Evolutionary conservation across 371 early-diverging fungal species (phyloP), one percentile per base, ranked within the genome.

Genomic region (Apophysomyces elegans): DNA sequence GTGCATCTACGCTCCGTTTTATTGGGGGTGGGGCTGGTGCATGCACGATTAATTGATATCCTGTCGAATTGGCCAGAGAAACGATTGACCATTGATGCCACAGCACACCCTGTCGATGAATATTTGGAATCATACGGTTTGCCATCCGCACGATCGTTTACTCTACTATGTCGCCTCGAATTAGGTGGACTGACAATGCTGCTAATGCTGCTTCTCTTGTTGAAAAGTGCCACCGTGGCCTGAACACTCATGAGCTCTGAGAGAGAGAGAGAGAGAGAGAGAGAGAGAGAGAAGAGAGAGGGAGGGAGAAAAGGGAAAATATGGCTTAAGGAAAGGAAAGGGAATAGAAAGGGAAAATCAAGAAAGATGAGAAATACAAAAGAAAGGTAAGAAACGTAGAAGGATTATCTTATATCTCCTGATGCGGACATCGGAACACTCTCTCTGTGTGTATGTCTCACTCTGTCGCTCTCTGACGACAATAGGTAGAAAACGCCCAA

Each of bases 141-240:
- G 46, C 46, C 16, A n/a, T 13, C n/a, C 6, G 16, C 16, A 13
- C 46, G 46, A 5, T 45, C 46, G 6, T 13, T 45, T 13, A n/a
- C 16, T 45, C 46, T 13, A 45, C 46, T 45, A 45, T 45, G 46
- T 45, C 46, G 46, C 46, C 16, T 45, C 16, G 46, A 18, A 13
- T 6, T 45, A 13, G 46, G 13, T 7, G 16, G 16, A 11, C 16
- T 45, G 46, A 16, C 16, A 11, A 45, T 45, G 13, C 46, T 45
- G 46, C 46, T 18, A 13, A 45, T 45, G 46, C 46, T 45, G 46
- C n/a, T 5, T 18, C 46, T 45, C 46, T 45, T 45, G 16, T 45
- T 45, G 46, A 45, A 45, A 45, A 45, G 46, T 45, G 46, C 46
- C 46, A 45, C 46, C 0, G 46, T 45, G 46, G 46, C 46, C 46